Conservation (phyloP, 2,329 filamentous ascomycete species). For the Fusarium nematophilum region DNA sequence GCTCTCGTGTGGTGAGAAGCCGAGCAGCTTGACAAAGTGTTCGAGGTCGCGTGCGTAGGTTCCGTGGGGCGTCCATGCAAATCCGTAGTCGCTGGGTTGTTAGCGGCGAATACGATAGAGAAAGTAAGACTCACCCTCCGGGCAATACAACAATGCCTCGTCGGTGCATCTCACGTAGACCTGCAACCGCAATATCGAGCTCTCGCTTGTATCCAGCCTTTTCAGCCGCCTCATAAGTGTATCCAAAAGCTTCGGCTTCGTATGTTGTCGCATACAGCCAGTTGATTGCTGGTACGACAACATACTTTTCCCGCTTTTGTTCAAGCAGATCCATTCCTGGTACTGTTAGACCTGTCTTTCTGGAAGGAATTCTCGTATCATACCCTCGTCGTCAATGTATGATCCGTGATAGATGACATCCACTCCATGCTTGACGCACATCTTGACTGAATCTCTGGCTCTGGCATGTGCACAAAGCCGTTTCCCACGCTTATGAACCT, state of each 20-base stretch:
- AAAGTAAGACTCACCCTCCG: slow-evolving; percentile 7
- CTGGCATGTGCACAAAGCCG: slow-evolving; percentile 26
- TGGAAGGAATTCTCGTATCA: too few relatives aligned
- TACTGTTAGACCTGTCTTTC: too few relatives aligned
- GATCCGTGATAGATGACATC: slow-evolving; percentile 29
- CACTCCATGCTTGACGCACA: slow-evolving; percentile 25
- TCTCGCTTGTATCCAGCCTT: slow-evolving; percentile 20
- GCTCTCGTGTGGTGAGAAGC: too few relatives aligned
- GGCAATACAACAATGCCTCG: slow-evolving; percentile 24
- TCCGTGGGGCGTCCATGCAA: slow-evolving; percentile 24
- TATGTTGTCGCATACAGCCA: slow-evolving; percentile 25
- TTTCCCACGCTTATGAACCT: slow-evolving; percentile 23
- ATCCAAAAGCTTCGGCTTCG: slow-evolving; percentile 21
- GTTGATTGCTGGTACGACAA: slow-evolving; percentile 23
- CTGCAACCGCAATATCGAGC: slow-evolving; percentile 13
- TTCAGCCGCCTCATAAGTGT: slow-evolving; percentile 14
- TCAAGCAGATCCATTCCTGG: too few relatives aligned
- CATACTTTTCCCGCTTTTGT: slow-evolving; percentile 1
- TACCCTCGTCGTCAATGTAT: slow-evolving; percentile 27
- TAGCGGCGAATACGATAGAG: not conserved
- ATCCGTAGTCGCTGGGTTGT: slow-evolving; percentile 13
- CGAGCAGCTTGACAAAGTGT: slow-evolving; percentile 29
- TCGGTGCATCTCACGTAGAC: slow-evolving; percentile 25
- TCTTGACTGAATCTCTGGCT: slow-evolving; percentile 26
- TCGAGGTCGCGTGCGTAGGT: slow-evolving; percentile 27